A percentile compares a stretch with the other conserved stretches of the same genome.
phyloP scores from a whole-genome alignment of 148 eudicot genomes.

The Rhododendron griersonianum region DNA sequence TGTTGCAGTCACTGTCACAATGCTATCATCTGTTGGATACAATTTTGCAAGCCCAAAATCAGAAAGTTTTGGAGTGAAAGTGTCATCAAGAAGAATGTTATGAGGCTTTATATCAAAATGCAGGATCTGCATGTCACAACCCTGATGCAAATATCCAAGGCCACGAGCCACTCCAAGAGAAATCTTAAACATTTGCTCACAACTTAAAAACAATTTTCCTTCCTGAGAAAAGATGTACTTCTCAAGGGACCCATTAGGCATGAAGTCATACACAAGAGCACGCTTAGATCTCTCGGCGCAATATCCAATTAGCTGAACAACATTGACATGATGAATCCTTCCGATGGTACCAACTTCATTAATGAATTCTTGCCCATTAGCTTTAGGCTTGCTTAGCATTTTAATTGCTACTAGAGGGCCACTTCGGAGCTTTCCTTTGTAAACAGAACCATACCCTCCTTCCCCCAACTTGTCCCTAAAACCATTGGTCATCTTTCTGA shows the following conservation, averaged over 20 bases:
- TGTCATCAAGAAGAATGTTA: conserved; percentile 22
- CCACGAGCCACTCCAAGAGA: conserved; percentile 20
- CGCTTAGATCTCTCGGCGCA: not conserved
- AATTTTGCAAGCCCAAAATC: conserved; percentile 23
- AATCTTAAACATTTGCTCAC: conserved; percentile 13
- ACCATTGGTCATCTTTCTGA: conserved; percentile 14
- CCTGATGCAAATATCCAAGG: conserved; percentile 16
- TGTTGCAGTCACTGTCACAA: conserved; percentile 11
- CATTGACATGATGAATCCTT: conserved; percentile 22
- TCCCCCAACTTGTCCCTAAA: conserved; percentile 18
- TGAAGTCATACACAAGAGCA: too few relatives aligned
- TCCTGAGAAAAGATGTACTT: conserved; percentile 5
- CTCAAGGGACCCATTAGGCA: conserved; percentile 13
- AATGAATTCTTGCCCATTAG: conserved; percentile 18
- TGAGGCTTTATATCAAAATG: conserved; percentile 23
- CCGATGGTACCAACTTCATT: conserved; percentile 21
- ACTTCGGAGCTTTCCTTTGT: conserved; percentile 17
- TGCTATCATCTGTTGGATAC: conserved; percentile 13
- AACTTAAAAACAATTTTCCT: not conserved
- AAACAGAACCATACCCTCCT: conserved; percentile 23
- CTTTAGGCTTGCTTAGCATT: conserved; percentile 3
- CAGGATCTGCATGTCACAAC: conserved; percentile 19
- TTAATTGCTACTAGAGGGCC: conserved; percentile 13
- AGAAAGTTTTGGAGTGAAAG: conserved; percentile 18
- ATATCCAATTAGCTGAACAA: conserved; percentile 14